A percentile compares a stretch with the other conserved stretches of the same genome.
Conservation (phyloP, 2,329 filamentous ascomycete species). For the Aulographum hederae region DNA sequence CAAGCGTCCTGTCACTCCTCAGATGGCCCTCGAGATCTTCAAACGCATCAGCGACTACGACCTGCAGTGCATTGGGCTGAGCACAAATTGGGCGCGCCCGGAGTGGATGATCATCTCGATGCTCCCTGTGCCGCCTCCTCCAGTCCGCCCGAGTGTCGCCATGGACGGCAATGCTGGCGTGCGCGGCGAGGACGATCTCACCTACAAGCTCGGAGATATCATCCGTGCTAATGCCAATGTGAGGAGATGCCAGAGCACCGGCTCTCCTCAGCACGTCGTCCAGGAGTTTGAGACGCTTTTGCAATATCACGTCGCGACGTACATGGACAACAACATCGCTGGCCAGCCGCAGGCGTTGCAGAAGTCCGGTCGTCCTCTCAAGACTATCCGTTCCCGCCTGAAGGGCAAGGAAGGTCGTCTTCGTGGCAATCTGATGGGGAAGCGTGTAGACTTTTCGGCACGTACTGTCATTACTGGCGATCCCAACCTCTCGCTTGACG, state of each 20-base stretch:
- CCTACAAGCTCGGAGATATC: constrained; percentile 96
- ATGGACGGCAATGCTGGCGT: constrained; percentile 89
- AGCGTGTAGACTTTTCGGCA: constrained; percentile 97
- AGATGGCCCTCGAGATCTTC: constrained; percentile 73
- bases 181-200: constrained; percentile 96
- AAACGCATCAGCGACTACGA: constrained; percentile 68
- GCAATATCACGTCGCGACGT: constrained; percentile 95
- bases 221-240: constrained; percentile 95
- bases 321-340: constrained; percentile 99
- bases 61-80: constrained; percentile 73
- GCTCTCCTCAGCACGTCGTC: constrained; percentile 78
- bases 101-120: constrained; percentile 98
- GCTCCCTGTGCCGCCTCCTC: constrained; percentile 83
- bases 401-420: constrained; percentile 99
- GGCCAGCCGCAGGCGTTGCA: constrained; percentile 87
- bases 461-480: constrained; percentile 99
- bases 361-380: constrained; percentile 91
- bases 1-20: constrained; percentile 65
- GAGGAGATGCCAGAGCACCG: constrained; percentile 74
- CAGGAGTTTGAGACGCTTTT: constrained; percentile 80
- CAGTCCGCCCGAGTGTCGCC: constrained; percentile 90
- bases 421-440: constrained; percentile 97
- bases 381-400: constrained; percentile 87
- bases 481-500: constrained; percentile 86
- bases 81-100: constrained; percentile 83